Evolutionary conservation across 164 flowering plant species (phyloP), one percentile per base, ranked within the genome.

Genomic region (Vitis rotundifolia): DNA sequence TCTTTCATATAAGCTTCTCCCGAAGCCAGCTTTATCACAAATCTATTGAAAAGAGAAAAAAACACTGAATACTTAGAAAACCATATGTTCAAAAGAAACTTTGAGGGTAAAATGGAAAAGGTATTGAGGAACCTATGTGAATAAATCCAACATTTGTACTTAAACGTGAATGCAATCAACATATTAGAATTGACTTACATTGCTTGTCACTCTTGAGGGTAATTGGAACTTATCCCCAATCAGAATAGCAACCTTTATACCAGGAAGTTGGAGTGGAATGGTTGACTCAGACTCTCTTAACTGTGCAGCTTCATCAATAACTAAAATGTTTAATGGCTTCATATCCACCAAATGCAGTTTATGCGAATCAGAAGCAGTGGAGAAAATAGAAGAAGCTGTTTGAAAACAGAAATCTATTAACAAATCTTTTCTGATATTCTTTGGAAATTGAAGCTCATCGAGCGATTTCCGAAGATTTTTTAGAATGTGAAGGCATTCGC

Each of bases 231-330:
- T 87, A 49, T 88, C 90, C 0, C 92, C 92, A 15, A 84, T 61
- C 26, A 88, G 76, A 61, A 88, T 57, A 19, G 73, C 89, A 75
- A 84, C 82, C 0, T 60, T 54, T 29, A 88, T 52, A 16, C 85
- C 84, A 2, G 61, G 14, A 47, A 86, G 73, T 59, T 78, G 88
- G 26, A 86, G 63, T 0, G 92, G 88, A 8, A 88, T 82, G 2
- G 63, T 29, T 11, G 92, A 83, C 61, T 88, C 90, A 68, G 83
- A 83, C 66, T 88, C 90, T 67, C 80, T 86, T 9, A 88, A 59
- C 61, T 85, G 88, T 3, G 89, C 86, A 13, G 87, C 92, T 78
- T 85, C 90, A 64, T 88, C 90, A 57, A 88, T 74, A 11, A 88
- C 69, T 53, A 83, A 63, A 61, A 82, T 49, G 37, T 80, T 47